Evolutionary conservation across 2,329 filamentous ascomycete genomes (phyloP).

Genomic region (Triangularia verruculosa): DNA sequence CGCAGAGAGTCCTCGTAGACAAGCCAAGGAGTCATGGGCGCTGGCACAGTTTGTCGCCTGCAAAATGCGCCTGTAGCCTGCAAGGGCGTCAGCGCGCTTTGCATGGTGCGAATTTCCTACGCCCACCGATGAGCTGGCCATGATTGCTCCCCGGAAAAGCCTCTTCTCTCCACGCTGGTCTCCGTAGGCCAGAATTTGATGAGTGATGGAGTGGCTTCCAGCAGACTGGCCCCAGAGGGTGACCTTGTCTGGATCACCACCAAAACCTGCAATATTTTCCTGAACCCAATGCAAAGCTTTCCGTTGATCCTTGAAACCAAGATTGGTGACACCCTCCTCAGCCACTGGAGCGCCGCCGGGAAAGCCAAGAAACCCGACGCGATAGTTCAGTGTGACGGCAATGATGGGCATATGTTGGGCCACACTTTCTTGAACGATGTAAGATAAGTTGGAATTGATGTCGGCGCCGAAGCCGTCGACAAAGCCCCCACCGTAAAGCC

Average conservation of each 20-base stretch:
- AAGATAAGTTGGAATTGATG: slow-evolving; percentile 57
- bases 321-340: slow-evolving; percentile 43
- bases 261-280: slow-evolving; percentile 42
- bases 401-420: slow-evolving; percentile 46
- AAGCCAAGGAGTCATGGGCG: slow-evolving; percentile 21
- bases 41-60: slow-evolving; percentile 31
- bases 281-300: slow-evolving; percentile 45
- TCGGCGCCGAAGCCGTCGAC: slow-evolving; percentile 35
- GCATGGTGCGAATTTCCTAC: slow-evolving; percentile 21
- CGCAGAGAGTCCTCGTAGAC: slow-evolving; percentile 30
- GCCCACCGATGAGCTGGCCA: slow-evolving; percentile 14
- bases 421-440: slow-evolving; percentile 50
- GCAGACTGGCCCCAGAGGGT: slow-evolving; percentile 42
- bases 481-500: slow-evolving; percentile 50
- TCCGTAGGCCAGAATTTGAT: slow-evolving; percentile 35
- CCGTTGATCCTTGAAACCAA: slow-evolving; percentile 46
- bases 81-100: slow-evolving; percentile 17
- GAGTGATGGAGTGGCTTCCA: slow-evolving; percentile 35
- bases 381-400: slow-evolving; percentile 46
- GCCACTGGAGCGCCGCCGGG: slow-evolving; percentile 39
- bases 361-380: slow-evolving; percentile 47
- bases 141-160: slow-evolving; percentile 39
- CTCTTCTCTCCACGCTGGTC: slow-evolving; percentile 42
- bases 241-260: slow-evolving; percentile 40
- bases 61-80: slow-evolving; percentile 20